phyloP scores from a whole-genome alignment of 1,284 basidiomycete species.

The Ustilago bromivora region DNA sequence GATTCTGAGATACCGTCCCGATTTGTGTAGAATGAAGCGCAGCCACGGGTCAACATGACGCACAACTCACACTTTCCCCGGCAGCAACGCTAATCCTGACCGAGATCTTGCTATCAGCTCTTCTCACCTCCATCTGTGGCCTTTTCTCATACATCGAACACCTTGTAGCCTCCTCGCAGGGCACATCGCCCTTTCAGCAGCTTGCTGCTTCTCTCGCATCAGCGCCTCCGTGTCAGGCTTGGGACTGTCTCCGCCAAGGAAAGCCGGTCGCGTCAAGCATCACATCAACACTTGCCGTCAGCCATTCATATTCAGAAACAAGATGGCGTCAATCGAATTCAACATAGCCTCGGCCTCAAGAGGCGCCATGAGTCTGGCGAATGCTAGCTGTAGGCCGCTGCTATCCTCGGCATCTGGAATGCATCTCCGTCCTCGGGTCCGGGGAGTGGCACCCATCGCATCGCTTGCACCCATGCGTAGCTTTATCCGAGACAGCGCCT shows the following conservation, averaged over 20 bases:
- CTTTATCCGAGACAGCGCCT: slow-evolving; percentile 36
- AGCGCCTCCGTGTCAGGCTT: background rate
- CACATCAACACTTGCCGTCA: background rate
- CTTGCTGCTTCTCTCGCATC: background rate
- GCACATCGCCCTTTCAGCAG: background rate
- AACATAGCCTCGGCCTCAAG: slow-evolving; percentile 31
- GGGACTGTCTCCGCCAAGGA: background rate
- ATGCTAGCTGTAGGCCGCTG: slow-evolving; percentile 8
- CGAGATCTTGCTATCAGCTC: slow-evolving; percentile 1
- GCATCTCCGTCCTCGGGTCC: slow-evolving; percentile 16
- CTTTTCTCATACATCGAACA: too few species aligned
- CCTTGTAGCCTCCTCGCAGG: background rate
- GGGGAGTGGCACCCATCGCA: background rate
- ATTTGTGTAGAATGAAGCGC: slow-evolving; percentile 5
- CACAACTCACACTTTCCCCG: slow-evolving; percentile 1
- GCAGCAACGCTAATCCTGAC: slow-evolving; percentile 14
- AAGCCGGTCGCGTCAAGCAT: background rate
- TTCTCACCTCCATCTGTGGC: background rate
- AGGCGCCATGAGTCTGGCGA: slow-evolving; percentile 8
- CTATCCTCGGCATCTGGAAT: slow-evolving; percentile 9
- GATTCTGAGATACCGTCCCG: background rate
- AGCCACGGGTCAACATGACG: slow-evolving; percentile 7
- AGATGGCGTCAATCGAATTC: slow-evolving; percentile 31
- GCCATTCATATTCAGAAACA: background rate
- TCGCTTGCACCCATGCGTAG: slow-evolving; percentile 11